phyloP scores from a whole-genome alignment of 768 basidiomycete genomes.

The Tylopilus cervinicoccineus region DNA sequence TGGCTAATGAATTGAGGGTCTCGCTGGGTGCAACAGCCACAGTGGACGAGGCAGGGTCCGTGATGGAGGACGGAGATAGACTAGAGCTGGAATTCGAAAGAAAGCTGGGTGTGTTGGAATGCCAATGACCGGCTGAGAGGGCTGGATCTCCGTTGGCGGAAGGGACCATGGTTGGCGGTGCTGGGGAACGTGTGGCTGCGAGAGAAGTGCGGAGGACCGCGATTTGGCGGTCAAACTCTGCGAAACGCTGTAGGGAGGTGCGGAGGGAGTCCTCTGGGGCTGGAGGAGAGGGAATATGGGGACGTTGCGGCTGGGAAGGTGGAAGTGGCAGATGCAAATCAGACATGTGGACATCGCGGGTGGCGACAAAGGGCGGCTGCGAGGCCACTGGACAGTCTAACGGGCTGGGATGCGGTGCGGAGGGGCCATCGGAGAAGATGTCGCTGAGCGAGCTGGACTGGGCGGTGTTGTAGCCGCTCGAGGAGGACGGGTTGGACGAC shows the following conservation, averaged over 20 bases:
- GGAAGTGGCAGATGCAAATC: slow-evolving; percentile 30
- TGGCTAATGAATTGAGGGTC: slow-evolving; percentile 15
- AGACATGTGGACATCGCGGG: slow-evolving; percentile 49
- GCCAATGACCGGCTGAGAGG: slow-evolving; percentile 18
- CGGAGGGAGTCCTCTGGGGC: slow-evolving; percentile 38
- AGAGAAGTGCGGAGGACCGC: slow-evolving; percentile 43
- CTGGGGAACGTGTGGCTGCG: slow-evolving; percentile 24
- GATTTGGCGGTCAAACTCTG: slow-evolving; percentile 51
- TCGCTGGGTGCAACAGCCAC: slow-evolving; percentile 9
- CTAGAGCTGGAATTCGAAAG: slow-evolving; percentile 9
- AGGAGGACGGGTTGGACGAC: slow-evolving; percentile 32
- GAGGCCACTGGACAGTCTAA: slow-evolving; percentile 20
- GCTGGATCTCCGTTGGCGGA: slow-evolving; percentile 18
- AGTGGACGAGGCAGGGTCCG: slow-evolving; percentile 6
- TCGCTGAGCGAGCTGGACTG: slow-evolving; percentile 34
- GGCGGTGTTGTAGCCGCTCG: slow-evolving; percentile 34
- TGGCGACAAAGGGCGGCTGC: slow-evolving; percentile 38
- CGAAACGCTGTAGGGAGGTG: slow-evolving; percentile 47
- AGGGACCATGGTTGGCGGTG: slow-evolving; percentile 23
- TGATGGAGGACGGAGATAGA: slow-evolving; percentile 1
- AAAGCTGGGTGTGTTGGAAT: slow-evolving; percentile 17
- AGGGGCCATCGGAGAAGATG: slow-evolving; percentile 19
- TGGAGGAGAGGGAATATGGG: slow-evolving; percentile 11
- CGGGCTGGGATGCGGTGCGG: slow-evolving; percentile 8
- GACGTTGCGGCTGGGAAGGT: slow-evolving; percentile 14